Base-by-base conservation (phyloP, 1,139 yeast species). In the Geotrichum macrosporum region DNA sequence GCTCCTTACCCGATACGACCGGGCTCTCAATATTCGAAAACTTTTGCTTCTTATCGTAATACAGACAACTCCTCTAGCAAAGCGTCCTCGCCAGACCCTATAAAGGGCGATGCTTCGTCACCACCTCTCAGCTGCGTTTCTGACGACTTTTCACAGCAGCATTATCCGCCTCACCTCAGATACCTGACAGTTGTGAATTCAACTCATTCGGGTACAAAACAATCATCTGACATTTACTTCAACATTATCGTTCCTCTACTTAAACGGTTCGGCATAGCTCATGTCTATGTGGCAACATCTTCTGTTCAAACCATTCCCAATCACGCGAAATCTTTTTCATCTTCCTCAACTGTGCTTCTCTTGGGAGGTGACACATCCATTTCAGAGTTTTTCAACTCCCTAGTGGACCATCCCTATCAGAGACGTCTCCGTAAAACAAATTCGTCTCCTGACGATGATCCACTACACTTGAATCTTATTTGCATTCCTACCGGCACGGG, bases 351-450 rank as follows among this genome's bases (percentile, higher is more conserved):
- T 0, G 69, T 85, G 3, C 62, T 86, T 1, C 68, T 88, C 35
- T 65, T 88, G 19, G 84, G 94, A 41, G 96, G 96, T 1, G 96
- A 88, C 58, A 88, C 96, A 0, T 81, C 94, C 1, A 70, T 87
- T 10, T 78, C 76, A 44, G 97, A 88, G 62, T 78, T 88, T 50
- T 59, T 86, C 49, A 87, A 88, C 60, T 70, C 71, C 2, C 52
- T 55, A 4, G 42, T 35, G 1, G 24, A 35, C 5, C 44, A 20
- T 3, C 52, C 50, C 3, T 21, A 29, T n/a, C 24, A n/a, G 18
- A 26, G 35, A 4, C n/a, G 32, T 10, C 19, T 12, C 3, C 35
- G 42, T 3, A 26, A 37, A 24, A 10, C 42, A 12, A 27, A 15
- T 12, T 31, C 44, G 4, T 3, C 15, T 5, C 32, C 44, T 12